phyloP scores from a whole-genome alignment of 352 stramenopile genomes.

The Globisporangium alternatum region DNA sequence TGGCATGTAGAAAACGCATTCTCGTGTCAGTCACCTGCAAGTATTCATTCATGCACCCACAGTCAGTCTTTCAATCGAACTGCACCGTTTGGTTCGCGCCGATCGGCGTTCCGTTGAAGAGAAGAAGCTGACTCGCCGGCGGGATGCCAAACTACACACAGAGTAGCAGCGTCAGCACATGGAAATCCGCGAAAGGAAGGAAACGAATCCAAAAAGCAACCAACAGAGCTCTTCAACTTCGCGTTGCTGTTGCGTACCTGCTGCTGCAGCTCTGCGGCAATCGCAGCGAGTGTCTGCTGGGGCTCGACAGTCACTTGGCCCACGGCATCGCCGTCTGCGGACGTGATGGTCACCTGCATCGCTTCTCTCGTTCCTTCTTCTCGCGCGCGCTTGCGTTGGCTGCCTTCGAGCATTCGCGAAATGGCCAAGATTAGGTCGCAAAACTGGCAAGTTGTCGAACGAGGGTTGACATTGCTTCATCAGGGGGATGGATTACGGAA shows the following conservation, averaged over 20 bases:
- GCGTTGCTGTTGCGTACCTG: conserved; percentile 29
- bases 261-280: conserved; percentile 48
- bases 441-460: not conserved
- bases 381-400: conserved; percentile 10
- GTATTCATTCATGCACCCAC: not conserved
- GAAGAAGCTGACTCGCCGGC: conserved; percentile 43
- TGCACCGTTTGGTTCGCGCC: conserved; percentile 51
- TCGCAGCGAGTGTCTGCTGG: conserved; percentile 40
- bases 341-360: conserved; percentile 72
- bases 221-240: not conserved
- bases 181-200: not conserved
- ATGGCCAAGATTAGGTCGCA: not conserved
- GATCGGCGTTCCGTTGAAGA: conserved; percentile 60
- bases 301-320: conserved; percentile 49
- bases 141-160: conserved; percentile 61
- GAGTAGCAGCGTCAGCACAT: not conserved
- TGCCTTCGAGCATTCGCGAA: conserved; percentile 13
- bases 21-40: not conserved
- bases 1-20: not conserved
- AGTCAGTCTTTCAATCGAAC: not conserved
- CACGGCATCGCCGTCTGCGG: conserved; percentile 54
- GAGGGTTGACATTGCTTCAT: not conserved
- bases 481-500: not conserved
- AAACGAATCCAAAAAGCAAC: not conserved
- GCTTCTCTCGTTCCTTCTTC: conserved; percentile 7